Percentiles rank a stretch among this genome's conserved stretches.
phyloP scores from a whole-genome alignment of 345 rosid species.

The Boechera divaricarpa region DNA sequence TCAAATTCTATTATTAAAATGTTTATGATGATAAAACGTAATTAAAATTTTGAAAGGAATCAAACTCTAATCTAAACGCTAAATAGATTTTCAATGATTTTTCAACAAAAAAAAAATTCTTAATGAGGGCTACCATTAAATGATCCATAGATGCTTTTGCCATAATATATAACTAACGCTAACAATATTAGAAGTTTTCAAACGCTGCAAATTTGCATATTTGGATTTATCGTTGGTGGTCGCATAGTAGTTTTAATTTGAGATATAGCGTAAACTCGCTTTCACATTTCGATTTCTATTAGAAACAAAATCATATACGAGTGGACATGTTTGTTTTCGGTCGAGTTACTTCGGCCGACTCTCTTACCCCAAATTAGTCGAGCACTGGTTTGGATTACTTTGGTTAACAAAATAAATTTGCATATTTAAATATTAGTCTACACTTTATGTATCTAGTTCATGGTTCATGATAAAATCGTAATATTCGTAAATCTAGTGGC shows the following conservation, averaged over 20 bases:
- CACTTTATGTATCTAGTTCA: neutral
- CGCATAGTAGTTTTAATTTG: no score
- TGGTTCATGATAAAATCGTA: neutral
- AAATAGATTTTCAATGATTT: neutral
- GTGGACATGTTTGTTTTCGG: no score
- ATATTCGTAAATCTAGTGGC: neutral
- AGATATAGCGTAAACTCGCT: no score
- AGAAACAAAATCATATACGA: no score
- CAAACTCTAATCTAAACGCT: neutral
- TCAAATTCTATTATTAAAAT: neutral
- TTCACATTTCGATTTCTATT: no score
- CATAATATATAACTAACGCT: neutral
- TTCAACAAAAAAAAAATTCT: neutral
- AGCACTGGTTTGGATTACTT: no score
- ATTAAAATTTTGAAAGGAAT: neutral
- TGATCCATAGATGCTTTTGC: neutral
- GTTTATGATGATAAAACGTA: neutral
- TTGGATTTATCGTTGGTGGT: no score
- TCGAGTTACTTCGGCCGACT: no score
- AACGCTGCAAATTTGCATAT: neutral
- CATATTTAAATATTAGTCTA: neutral
- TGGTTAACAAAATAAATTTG: no score
- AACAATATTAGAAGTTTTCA: neutral
- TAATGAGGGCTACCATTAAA: neutral
- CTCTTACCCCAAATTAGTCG: no score